Base-by-base conservation (phyloP, 257 asterid genomes). In the Coffea eugenioides region DNA sequence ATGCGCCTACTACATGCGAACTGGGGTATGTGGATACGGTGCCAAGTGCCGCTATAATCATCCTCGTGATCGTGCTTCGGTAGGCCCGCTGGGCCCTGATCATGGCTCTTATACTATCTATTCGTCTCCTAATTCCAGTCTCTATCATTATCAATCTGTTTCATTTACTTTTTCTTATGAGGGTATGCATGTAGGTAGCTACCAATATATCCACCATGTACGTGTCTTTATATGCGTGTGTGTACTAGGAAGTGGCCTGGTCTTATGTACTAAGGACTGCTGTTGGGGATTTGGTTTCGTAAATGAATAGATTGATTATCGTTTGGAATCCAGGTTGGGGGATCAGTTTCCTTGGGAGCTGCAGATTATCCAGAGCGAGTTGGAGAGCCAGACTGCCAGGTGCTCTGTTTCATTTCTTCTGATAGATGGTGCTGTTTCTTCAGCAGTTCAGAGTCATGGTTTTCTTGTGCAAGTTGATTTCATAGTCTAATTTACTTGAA, bases 361-460 rank as follows among this genome's bases (percentile, higher is more conserved):
- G 88, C 82, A 73, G 95, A 90, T 77, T 91, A 88, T 83, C 98
- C 98, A 0, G 98, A 94, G 89, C 87, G 98, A 83, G 83, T 85
- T 64, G 97, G 97, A 86, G 95, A 92, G 83, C 96, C 92, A 72
- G 82, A 88, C 12, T 94, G 98, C 80, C 97, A 92, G 97, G 98
- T 94, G 85, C 75, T 71, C 75, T 65, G 69, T 49, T 77, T 71
- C 66, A 13, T 66, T 2, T 52, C 39, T 77, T 51, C 59, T 76
- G 79, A 16, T 54, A 41, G 52, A 51, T 71, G 1, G 41, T 51
- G 3, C 3, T 25, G 14, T 70, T 51, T 82, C 1, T 82, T 76
- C 25, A 75, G 18, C 45, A 52, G 41, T 77, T 77, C 15, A n/a
- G 46, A 23, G 57, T 31, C 14, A 31, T 54, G 56, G 27, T 45